Evolutionary conservation across 352 stramenopile species (phyloP).

Genomic region (Halophytophthora polymorphica): DNA sequence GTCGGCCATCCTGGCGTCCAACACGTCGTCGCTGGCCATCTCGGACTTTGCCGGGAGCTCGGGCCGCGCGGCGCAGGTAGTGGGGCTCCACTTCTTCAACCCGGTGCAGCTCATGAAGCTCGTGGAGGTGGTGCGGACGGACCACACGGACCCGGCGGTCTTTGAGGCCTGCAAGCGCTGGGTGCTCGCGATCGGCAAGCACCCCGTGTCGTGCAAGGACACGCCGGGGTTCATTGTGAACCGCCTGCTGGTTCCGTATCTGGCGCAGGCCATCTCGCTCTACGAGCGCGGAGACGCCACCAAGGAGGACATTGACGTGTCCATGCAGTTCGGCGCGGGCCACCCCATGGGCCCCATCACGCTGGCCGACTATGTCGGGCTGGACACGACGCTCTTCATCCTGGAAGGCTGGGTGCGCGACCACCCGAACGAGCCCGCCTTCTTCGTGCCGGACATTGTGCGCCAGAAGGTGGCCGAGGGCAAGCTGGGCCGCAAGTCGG

Average conservation of each 20-base stretch:
- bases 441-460: constrained; percentile 93
- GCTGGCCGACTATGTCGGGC: constrained; percentile 94
- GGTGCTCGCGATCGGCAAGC: constrained; percentile 92
- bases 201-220: constrained; percentile 93
- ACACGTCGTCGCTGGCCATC: constrained; percentile 94
- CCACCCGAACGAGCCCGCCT: constrained; percentile 94
- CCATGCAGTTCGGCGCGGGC: constrained; percentile 95
- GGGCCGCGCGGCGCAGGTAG: constrained; percentile 89
- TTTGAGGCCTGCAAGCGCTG: constrained; percentile 92
- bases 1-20: constrained; percentile 94
- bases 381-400: constrained; percentile 96
- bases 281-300: constrained; percentile 93
- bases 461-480: constrained; percentile 90
- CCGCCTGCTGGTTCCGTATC: constrained; percentile 78
- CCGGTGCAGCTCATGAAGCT: constrained; percentile 94
- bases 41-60: constrained; percentile 94
- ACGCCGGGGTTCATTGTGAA: constrained; percentile 99
- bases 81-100: constrained; percentile 99
- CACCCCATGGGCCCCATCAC: constrained; percentile 97
- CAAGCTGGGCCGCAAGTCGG: constrained; percentile 95
- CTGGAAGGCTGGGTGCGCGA: constrained; percentile 95
- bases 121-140: constrained; percentile 95
- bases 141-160: constrained; percentile 88
- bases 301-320: constrained; percentile 96
- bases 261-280: constrained; percentile 89